Base-by-base conservation (phyloP, 768 basidiomycete genomes). In the Boletus rubroflammeus region DNA sequence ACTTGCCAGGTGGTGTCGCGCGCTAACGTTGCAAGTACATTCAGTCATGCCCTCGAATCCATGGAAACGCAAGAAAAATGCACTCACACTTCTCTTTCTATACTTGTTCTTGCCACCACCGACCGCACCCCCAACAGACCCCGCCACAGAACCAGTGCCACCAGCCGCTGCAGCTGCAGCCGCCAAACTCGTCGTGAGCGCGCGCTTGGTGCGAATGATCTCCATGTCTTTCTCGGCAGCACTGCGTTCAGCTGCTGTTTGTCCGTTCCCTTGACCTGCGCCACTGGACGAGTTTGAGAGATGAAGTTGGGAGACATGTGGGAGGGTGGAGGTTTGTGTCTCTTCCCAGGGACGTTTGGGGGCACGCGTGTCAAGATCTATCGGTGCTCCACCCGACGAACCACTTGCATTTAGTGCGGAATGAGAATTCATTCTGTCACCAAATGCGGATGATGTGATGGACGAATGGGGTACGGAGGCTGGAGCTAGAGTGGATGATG, bases 211-310 rank as follows among this genome's bases (percentile, higher is more conserved):
- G 8, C 89, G 82, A 56, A 92, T 92, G 55, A 89, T 77, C 58
- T 89, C 87, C 89, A 92, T 92, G 63, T 92, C 89, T 55, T 86
- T 81, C 68, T 91, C 88, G 7, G 89, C 89, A 1, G 84, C 85
- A 3, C 83, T 75, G 58, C 83, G 82, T 26, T 71, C 72, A 50
- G 79, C 75, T 23, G 70, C 68, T 7, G 67, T 68, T 42, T 62
- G 64, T 52, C 62, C 67, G 7, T 49, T 36, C 10, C 49, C 60
- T 35, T 52, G 60, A 15, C 53, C 53, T 19, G 50, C 10, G 11
- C 59, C 56, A 21, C 39, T 23, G 13, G 63, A 49, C 4, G 59
- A 51, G 48, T 47, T 55, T 13, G 62, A 58, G 25, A 67, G 64
- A 23, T 67, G 62, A 19, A 67, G 61, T 28, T 64, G 64, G 8